Percentiles rank a stretch among this genome's conserved stretches.
These are phyloP conservation scores for Gnomoniopsis smithogilvyi DNA, from an alignment of 2,329 filamentous ascomycete genomes.

Conservation along the genomic window DNA sequence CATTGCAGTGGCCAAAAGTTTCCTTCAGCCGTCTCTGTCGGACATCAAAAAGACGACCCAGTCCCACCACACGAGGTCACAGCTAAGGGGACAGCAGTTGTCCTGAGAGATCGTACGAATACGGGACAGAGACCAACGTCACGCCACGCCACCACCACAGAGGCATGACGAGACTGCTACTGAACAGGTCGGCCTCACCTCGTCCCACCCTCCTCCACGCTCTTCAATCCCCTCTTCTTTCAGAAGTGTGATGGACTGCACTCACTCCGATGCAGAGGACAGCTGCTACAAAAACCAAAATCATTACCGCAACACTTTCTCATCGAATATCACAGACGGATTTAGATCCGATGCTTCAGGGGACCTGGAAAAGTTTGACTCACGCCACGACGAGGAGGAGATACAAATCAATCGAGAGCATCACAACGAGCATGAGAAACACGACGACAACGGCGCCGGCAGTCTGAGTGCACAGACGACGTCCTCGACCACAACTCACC, in stretches of 20 bases:
- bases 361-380: conserved; percentile 17
- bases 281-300: conserved; percentile 36
- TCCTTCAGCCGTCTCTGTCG: conserved; percentile 1
- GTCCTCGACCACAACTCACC: not conserved
- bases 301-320: conserved; percentile 7
- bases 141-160: not conserved
- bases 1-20: not conserved
- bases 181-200: not conserved
- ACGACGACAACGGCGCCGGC: not conserved
- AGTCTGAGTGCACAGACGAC: conserved; percentile 7
- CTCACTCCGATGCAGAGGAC: conserved; percentile 33
- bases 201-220: not conserved
- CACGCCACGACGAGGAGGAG: conserved; percentile 13
- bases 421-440: not conserved
- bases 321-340: conserved; percentile 6
- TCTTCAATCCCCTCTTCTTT: not conserved
- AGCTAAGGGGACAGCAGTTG: not conserved
- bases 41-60: conserved; percentile 13
- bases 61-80: conserved; percentile 5
- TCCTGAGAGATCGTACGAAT: not conserved
- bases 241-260: conserved; percentile 27
- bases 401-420: conserved; percentile 12
- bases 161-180: not conserved
- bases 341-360: conserved; percentile 12
- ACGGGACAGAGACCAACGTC: not conserved